Percentiles rank a stretch among this genome's conserved stretches.
These are phyloP conservation scores for Eucalyptus polyanthemos DNA, from an alignment of 345 rosid genomes.

Conservation along the genomic window DNA sequence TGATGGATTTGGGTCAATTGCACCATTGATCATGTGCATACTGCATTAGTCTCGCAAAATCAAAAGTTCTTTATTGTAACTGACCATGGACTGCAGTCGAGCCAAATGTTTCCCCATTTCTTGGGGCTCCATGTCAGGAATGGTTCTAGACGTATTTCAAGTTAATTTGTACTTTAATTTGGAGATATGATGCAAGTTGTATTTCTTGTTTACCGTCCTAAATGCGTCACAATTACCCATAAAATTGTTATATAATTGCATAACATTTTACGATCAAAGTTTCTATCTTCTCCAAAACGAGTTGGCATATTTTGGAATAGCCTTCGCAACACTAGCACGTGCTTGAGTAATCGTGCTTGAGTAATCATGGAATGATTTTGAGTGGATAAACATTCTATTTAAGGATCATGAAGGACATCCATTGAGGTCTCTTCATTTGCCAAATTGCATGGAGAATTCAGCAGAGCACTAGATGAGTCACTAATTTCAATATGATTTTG, in stretches of 20 bases:
- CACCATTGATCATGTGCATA: background rate
- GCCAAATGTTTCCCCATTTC: background rate
- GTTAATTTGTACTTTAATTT: background rate
- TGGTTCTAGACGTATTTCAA: background rate
- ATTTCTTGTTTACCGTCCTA: background rate
- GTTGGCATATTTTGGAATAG: background rate
- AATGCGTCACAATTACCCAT: background rate
- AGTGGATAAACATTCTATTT: background rate
- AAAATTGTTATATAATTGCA: too few species aligned
- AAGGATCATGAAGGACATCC: too few species aligned
- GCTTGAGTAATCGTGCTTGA: background rate
- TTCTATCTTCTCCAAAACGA: too few species aligned
- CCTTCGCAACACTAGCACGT: background rate
- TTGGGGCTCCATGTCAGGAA: background rate
- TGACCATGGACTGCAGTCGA: background rate
- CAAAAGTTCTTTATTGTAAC: background rate
- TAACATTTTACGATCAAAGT: too few species aligned
- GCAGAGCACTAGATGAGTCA: background rate
- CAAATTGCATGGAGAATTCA: background rate
- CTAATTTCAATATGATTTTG: background rate
- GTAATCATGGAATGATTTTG: background rate
- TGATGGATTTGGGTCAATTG: background rate
- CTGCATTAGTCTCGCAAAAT: background rate
- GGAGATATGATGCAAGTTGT: background rate
- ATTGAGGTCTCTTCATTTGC: too few species aligned